Percentiles rank a stretch among this genome's conserved stretches.
phyloP scores from a whole-genome alignment of 148 eudicot species.

The Rhododendron ferrugineum region DNA sequence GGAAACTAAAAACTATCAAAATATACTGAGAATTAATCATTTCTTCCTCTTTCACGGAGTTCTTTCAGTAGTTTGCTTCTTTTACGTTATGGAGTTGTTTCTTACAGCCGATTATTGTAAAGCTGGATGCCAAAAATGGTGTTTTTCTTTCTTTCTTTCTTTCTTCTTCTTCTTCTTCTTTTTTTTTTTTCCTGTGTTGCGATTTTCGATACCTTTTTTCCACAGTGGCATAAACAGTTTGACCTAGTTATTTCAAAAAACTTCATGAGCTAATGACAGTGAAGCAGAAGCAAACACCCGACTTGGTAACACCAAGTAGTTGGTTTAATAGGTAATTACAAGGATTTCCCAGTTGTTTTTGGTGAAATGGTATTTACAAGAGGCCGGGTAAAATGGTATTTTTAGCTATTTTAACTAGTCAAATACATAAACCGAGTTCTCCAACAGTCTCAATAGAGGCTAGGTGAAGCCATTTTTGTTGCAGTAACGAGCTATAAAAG shows the following conservation, averaged over 20 bases:
- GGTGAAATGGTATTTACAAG: not conserved
- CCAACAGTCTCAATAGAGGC: not conserved
- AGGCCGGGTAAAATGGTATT: not conserved
- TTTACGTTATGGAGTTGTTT: not conserved
- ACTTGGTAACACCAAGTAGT: not conserved
- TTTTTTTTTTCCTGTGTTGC: not conserved
- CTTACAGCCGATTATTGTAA: not conserved
- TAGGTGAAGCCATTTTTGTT: not conserved
- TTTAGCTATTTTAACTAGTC: not conserved
- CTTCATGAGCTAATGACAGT: not conserved
- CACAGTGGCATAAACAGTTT: not conserved
- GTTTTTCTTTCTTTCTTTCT: too few relatives aligned
- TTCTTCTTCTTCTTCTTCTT: too few relatives aligned
- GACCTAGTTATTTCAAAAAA: not conserved
- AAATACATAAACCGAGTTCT: not conserved
- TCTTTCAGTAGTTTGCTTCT: not conserved
- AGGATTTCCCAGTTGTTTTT: not conserved
- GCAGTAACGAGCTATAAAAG: not conserved
- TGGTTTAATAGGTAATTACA: not conserved
- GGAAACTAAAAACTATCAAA: not conserved
- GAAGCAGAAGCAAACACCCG: not conserved
- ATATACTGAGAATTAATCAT: not conserved
- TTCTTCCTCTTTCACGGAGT: not conserved
- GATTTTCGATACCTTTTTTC: not conserved
- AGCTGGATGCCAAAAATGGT: not conserved